These are phyloP conservation scores for Reutealis trisperma DNA, from an alignment of 345 rosid species.

Conservation along the genomic window DNA sequence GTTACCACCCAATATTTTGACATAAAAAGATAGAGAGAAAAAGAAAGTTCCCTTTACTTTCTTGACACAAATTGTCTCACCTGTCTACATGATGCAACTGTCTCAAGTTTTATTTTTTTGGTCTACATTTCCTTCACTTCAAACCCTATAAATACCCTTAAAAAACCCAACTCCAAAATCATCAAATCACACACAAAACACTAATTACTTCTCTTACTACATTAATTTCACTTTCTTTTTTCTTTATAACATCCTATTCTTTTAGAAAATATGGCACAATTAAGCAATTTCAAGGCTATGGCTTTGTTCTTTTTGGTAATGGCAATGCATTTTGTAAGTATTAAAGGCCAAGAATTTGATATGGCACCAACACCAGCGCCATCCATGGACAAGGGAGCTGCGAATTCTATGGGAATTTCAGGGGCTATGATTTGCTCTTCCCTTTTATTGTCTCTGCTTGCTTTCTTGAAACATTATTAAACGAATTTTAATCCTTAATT, in stretches of 20 bases:
- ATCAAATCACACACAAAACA: background rate
- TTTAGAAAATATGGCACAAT: background rate
- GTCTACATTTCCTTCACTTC: too few relatives aligned
- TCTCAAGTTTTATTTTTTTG: background rate
- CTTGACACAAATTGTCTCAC: background rate
- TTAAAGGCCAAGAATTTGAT: constrained; percentile 19
- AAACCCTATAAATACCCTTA: constrained; percentile 8
- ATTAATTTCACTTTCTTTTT: too few relatives aligned
- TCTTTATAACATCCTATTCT: background rate
- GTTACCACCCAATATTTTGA: background rate
- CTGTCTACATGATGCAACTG: background rate
- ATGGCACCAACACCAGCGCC: constrained; percentile 14
- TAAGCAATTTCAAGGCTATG: background rate
- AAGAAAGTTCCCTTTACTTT: too few relatives aligned
- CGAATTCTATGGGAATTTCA: constrained; percentile 15
- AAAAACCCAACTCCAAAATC: background rate
- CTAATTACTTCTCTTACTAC: too few relatives aligned
- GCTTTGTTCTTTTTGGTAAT: background rate
- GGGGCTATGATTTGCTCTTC: constrained; percentile 39
- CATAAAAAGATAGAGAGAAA: too few relatives aligned
- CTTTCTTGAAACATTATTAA: constrained; percentile 20
- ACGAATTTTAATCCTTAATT: too few relatives aligned
- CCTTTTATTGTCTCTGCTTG: constrained; percentile 1
- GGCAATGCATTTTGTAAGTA: background rate
- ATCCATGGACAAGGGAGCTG: constrained; percentile 11